Base-by-base conservation (phyloP, 2,329 filamentous ascomycete genomes). In the Hortaea sp. region DNA sequence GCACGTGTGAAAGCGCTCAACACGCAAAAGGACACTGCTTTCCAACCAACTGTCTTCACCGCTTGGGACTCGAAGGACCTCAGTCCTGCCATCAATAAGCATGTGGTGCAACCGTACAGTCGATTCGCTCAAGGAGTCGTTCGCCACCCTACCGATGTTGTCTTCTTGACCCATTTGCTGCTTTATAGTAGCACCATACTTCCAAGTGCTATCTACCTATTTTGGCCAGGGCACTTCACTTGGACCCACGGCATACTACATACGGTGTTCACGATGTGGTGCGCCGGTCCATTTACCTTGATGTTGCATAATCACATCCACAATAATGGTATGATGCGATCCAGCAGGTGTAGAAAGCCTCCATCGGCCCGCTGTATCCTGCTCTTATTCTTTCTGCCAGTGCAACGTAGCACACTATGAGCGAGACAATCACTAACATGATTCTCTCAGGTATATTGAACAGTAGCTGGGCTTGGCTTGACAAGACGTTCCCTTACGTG, bases 281-380 rank as follows among this genome's bases (percentile, higher is more conserved):
- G 82, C 58, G 77, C 81, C 44, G 85, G 85, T 6, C 72, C 81
- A 1, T 90, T 87, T 66, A 90, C 85, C 0, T 71, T 90, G 34
- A 79, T 90, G 77, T 85, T 85, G 75, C 85, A 90, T 58, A 85
- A 90, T 59, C 85, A 90, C 62, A 89, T 90, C 55, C 85, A 90
- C 62, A 80, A 80, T 70, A 75, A 80, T 40, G 85, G 85, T 11
- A 39, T 52, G 4, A 35, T 20, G 20, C 20, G 20, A 20, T 20
- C 20, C 20, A 20, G 20, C 20, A 20, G 20, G 20, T 20, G 20
- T 20, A 20, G 20, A 20, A 20, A 20, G 20, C 20, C 20, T 20
- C 41, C 35, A 20, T 2, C 20, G 20, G 20, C 20, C 20, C 20
- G 20, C 20, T 20, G 20, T 20, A 20, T 20, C 20, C 20, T 20